A percentile compares a stretch with the other conserved stretches of the same genome.
Conservation (phyloP, 305 asterid genomes). For the Caryopteris hybrid region DNA sequence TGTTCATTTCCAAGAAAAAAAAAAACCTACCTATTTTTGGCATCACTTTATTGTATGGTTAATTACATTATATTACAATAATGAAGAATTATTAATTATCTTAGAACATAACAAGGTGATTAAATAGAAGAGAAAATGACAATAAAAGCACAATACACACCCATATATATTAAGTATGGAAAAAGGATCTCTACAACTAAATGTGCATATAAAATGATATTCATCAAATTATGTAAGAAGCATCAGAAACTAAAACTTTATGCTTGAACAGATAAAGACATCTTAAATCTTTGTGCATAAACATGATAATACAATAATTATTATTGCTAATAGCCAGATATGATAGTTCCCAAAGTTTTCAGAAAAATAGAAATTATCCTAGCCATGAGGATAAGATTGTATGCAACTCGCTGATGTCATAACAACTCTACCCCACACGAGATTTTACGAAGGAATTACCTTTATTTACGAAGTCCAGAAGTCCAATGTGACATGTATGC, state of each 20-base stretch:
- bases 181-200: neutral
- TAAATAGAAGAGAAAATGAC: neutral
- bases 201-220: too few relatives aligned
- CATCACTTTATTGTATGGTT: neutral
- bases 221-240: too few relatives aligned
- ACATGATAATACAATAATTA: neutral
- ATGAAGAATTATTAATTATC: neutral
- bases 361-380: neutral
- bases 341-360: neutral
- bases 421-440: neutral
- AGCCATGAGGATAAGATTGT: neutral
- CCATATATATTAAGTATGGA: neutral
- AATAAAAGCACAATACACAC: neutral
- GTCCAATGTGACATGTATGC: conserved; percentile 64
- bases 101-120: neutral
- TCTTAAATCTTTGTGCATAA: neutral
- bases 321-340: neutral
- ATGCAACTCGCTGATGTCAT: neutral
- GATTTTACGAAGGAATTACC: conserved; percentile 37
- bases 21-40: neutral
- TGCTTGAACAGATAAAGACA: neutral
- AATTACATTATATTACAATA: neutral
- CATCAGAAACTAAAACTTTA: neutral
- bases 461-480: conserved; percentile 46
- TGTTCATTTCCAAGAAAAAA: neutral